phyloP scores from a whole-genome alignment of 345 rosid genomes.

The Erucastrum elatum region DNA sequence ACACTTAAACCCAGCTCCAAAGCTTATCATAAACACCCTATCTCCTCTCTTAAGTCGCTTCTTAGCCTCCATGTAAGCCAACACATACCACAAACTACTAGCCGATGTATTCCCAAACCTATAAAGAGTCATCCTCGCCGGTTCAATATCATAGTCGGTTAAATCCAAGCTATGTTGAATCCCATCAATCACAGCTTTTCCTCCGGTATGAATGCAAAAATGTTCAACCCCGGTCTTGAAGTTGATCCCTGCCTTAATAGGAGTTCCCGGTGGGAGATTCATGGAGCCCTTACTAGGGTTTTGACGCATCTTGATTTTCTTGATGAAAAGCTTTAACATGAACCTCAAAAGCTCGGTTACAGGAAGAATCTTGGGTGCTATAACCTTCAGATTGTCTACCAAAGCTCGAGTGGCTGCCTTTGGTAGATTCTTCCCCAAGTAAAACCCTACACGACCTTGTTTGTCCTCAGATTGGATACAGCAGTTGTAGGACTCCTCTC shows the following conservation, averaged over 20 bases:
- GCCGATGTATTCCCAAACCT: conserved; percentile 95
- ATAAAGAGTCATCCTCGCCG: conserved; percentile 90
- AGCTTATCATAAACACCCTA: background rate
- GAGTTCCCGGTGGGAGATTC: conserved; percentile 20
- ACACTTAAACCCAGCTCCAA: conserved; percentile 1
- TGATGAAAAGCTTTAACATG: conserved; percentile 28
- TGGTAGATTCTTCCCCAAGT: conserved; percentile 69
- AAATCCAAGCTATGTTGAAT: conserved; percentile 66
- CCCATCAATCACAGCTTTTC: conserved; percentile 92
- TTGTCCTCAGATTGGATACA: conserved; percentile 75
- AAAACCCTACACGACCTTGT: conserved; percentile 61
- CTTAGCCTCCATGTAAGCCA: conserved; percentile 74
- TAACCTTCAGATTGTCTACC: conserved; percentile 66
- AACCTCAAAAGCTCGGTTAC: conserved; percentile 64
- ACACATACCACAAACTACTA: conserved; percentile 87
- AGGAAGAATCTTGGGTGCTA: conserved; percentile 77
- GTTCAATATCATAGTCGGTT: conserved; percentile 68
- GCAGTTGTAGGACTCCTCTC: conserved; percentile 68
- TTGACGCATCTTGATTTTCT: conserved; percentile 39
- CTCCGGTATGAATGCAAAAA: conserved; percentile 87
- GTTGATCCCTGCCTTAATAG: conserved; percentile 54
- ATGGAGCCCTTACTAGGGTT: conserved; percentile 28
- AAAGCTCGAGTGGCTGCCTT: conserved; percentile 75
- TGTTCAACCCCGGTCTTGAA: conserved; percentile 84
- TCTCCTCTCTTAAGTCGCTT: background rate